Percentiles rank a stretch among this genome's conserved stretches.
Evolutionary conservation across 345 rosid genomes (phyloP).

Genomic region (Hibiscus syriacus): DNA sequence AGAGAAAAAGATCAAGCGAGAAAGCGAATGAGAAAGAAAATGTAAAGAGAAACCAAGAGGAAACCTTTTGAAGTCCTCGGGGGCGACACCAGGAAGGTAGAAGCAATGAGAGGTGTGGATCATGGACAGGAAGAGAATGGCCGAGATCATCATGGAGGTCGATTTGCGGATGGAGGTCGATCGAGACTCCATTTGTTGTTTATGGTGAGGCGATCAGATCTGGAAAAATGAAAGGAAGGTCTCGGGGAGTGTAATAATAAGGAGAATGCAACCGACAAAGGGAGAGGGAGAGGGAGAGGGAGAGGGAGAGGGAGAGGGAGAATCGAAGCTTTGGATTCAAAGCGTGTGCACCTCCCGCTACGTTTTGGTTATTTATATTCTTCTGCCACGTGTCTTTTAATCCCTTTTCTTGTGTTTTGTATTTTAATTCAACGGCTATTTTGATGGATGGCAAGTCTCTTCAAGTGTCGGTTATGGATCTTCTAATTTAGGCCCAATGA

Average conservation of each 20-base stretch:
- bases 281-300: too few relatives aligned
- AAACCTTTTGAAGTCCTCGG: conserved; percentile 73
- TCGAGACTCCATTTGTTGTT: conserved; percentile 38
- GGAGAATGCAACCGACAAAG: conserved; percentile 1
- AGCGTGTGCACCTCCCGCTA: too few relatives aligned
- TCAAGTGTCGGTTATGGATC: not conserved
- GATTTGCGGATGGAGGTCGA: conserved; percentile 15
- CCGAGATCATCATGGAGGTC: conserved; percentile 19
- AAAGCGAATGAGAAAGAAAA: too few relatives aligned
- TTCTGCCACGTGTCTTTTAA: not conserved
- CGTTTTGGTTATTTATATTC: not conserved
- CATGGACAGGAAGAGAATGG: conserved; percentile 30
- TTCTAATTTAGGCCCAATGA: not conserved
- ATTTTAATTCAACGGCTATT: not conserved
- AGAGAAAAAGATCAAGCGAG: too few relatives aligned
- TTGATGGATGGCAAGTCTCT: not conserved
- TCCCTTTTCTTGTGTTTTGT: too few relatives aligned
- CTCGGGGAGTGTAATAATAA: conserved; percentile 1
- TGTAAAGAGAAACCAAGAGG: not conserved
- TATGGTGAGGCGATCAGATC: conserved; percentile 17
- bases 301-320: too few relatives aligned
- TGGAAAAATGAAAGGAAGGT: not conserved
- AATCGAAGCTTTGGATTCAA: too few relatives aligned
- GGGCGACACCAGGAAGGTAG: conserved; percentile 99
- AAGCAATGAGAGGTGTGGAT: conserved; percentile 61